These are phyloP conservation scores for Cenococcum geophilum DNA, from an alignment of 495 filamentous ascomycete genomes.

Conservation along the genomic window DNA sequence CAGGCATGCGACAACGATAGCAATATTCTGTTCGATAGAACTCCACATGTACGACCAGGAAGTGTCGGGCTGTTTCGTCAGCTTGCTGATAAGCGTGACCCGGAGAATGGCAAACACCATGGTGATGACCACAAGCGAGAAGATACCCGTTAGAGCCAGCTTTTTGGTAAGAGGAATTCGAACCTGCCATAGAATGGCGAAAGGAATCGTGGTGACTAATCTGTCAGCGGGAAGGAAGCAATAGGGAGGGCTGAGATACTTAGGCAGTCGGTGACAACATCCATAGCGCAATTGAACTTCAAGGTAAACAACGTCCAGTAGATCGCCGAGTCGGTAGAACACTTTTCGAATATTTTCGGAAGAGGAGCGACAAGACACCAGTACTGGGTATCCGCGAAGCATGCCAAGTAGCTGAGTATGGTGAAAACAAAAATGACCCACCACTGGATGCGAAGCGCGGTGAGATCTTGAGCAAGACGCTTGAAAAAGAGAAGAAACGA, in stretches of 20 bases:
- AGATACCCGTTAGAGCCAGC: conserved; percentile 30
- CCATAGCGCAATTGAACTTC: conserved; percentile 23
- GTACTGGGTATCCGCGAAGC: conserved; percentile 19
- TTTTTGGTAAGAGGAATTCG: conserved; percentile 26
- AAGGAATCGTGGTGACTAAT: too few species aligned
- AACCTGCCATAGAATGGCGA: conserved; percentile 34
- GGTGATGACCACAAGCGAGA: conserved; percentile 33
- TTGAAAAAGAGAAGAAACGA: conserved; percentile 35
- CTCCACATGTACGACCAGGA: too few species aligned
- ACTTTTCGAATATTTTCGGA: too few species aligned
- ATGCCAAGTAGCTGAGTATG: conserved; percentile 20
- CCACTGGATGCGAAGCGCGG: conserved; percentile 25
- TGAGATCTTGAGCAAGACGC: conserved; percentile 26
- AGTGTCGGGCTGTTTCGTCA: too few species aligned
- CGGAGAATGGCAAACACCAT: conserved; percentile 29
- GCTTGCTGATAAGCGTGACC: not conserved
- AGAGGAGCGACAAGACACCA: too few species aligned
- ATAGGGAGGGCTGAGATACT: conserved; percentile 18
- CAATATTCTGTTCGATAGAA: not conserved
- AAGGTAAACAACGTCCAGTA: conserved; percentile 20
- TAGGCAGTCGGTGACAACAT: conserved; percentile 32
- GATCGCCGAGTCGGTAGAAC: not conserved
- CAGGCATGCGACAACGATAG: not conserved
- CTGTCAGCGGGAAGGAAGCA: too few species aligned
- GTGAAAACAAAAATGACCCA: conserved; percentile 26